phyloP scores from a whole-genome alignment of 2,329 filamentous ascomycete species.

The Beauveria australis region DNA sequence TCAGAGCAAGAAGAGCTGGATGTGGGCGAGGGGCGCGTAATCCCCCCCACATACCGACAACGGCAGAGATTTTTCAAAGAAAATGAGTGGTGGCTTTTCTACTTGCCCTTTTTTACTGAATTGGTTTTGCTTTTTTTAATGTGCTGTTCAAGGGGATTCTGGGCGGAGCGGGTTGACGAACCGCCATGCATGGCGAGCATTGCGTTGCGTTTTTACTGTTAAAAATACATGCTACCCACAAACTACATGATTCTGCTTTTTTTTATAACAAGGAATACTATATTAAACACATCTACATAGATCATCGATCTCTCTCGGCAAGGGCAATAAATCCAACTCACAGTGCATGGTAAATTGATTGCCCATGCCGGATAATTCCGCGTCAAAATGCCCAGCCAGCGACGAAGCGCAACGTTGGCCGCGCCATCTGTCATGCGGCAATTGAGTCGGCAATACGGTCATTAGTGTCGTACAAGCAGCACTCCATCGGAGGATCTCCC shows the following conservation, averaged over 20 bases:
- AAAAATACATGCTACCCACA: background rate
- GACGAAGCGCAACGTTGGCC: background rate
- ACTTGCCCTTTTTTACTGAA: background rate
- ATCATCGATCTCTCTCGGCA: background rate
- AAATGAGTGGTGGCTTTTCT: background rate
- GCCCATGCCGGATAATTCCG: background rate
- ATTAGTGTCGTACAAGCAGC: background rate
- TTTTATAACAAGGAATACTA: too few species aligned
- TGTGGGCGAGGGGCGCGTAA: background rate
- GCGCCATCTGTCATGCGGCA: background rate
- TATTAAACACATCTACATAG: too few species aligned
- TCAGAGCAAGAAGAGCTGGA: background rate
- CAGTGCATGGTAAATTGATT: background rate
- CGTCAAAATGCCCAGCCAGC: background rate
- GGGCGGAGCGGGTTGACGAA: background rate
- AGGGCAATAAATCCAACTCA: too few species aligned
- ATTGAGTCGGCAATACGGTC: background rate
- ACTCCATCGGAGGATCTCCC: too few species aligned
- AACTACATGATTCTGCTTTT: too few species aligned
- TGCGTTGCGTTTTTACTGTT: background rate
- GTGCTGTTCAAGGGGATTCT: too few species aligned
- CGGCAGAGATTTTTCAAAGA: background rate
- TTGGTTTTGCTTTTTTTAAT: background rate
- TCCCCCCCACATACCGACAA: conserved; percentile 1
- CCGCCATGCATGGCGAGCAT: background rate